Base-by-base conservation (phyloP, 768 basidiomycete genomes). In the Mycena sanguinolenta region DNA sequence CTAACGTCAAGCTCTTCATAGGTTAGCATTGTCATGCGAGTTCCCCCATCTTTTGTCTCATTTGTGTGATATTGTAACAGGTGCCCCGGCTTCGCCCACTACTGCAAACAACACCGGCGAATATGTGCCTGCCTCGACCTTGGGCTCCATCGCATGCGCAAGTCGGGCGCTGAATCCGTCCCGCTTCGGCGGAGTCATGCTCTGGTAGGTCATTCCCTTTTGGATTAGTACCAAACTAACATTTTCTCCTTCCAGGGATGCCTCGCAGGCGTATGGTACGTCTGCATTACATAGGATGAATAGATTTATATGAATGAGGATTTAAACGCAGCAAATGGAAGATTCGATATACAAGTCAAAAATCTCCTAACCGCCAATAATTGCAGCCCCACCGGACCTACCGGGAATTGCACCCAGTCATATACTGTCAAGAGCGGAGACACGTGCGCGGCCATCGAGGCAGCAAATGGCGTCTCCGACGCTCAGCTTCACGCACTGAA, bases 111-210 rank as follows among this genome's bases (percentile, higher is more conserved):
- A 4, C 14, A 17, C 14, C 19, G n/a, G n/a, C n/a, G n/a, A n/a
- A n/a, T 91, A 87, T 74, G 86, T 89, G 34, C 79, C 82, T 65
- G 80, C 82, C 16, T 75, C 77, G 16, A 84, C 85, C 2, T 78
- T 90, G 49, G 80, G 80, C 32, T 79, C 62, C 50, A 82, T 88
- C 38, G 85, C 84, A 6, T 76, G 79, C 59, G 76, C 82, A 53
- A 85, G 85, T 52, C 85, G 86, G 59, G 79, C 80, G 30, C 78
- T 82, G 70, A n/a, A n/a, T n/a, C 91, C 86, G 76, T 84, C 88
- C 19, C 88, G 88, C 30, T 91, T 90, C 71, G 90, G 89, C 4
- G 89, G 89, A 25, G 84, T 89, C 36, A 85, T 86, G 84, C 75
- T 85, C 16, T 86, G 85, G 84, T 52, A 12, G 25, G 50, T 16